Evolutionary conservation across 2,329 filamentous ascomycete species (phyloP).

Genomic region (Ascochyta clinopodiicola): DNA sequence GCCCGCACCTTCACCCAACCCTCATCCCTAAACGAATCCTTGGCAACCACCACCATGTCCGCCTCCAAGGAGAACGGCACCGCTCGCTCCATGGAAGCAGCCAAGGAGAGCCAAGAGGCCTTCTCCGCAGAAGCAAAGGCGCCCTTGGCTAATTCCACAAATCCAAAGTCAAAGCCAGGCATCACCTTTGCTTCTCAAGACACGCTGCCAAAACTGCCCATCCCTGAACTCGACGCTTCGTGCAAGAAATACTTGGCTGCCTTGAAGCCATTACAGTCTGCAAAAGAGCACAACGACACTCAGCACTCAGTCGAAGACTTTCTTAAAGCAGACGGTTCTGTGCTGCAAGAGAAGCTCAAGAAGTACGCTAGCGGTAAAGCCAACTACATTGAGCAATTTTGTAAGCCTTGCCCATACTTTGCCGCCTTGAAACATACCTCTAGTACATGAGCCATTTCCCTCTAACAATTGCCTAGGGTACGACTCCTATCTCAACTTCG

Average conservation of each 20-base stretch:
- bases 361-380: conserved; percentile 88
- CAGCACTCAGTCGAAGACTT: conserved; percentile 83
- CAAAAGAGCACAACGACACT: conserved; percentile 83
- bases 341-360: conserved; percentile 86
- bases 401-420: conserved; percentile 61
- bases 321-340: conserved; percentile 77
- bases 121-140: conserved; percentile 56
- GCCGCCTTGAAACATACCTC: too few relatives aligned
- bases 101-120: conserved; percentile 60
- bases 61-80: conserved; percentile 46
- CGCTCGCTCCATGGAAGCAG: conserved; percentile 55
- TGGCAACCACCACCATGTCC: conserved; percentile 48
- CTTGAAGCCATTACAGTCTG: conserved; percentile 79
- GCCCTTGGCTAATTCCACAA: conserved; percentile 57
- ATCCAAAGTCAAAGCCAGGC: conserved; percentile 67
- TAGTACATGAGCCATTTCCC: neutral
- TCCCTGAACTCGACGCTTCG: conserved; percentile 82
- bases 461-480: conserved; percentile 70
- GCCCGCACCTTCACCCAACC: conserved; percentile 75
- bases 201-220: conserved; percentile 86
- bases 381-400: conserved; percentile 99
- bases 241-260: conserved; percentile 80
- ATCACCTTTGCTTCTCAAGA: conserved; percentile 92
- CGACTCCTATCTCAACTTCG: conserved; percentile 96
- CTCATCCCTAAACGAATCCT: conserved; percentile 74